Evolutionary conservation across 148 eudicot genomes (phyloP).

Genomic region (Fagopyrum homotropicum): DNA sequence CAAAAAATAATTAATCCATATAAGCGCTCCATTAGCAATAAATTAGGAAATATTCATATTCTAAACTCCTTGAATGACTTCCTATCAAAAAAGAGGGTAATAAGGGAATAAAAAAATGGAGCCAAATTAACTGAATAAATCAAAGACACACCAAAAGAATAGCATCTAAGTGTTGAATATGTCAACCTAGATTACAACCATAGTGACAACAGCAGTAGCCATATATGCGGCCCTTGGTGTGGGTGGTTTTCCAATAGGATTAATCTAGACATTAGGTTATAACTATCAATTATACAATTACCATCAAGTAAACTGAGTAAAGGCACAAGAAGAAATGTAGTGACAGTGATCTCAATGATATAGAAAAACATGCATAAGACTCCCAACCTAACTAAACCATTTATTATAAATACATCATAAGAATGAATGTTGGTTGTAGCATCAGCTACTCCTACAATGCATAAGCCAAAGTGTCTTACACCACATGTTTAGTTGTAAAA

Average conservation of each 20-base stretch:
- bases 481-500: not conserved
- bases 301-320: not conserved
- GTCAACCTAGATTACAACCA: slow-evolving; percentile 95
- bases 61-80: slow-evolving; percentile 38
- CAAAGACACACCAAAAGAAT: not conserved
- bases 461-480: slow-evolving; percentile 16
- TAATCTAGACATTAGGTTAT: slow-evolving; percentile 38
- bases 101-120: not conserved
- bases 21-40: no score
- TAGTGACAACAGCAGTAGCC: slow-evolving; percentile 96
- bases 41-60: no score
- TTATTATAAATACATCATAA: slow-evolving; percentile 84
- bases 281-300: not conserved
- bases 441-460: slow-evolving; percentile 76
- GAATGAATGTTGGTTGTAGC: slow-evolving; percentile 97
- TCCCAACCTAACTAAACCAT: slow-evolving; percentile 73
- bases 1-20: no score
- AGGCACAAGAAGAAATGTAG: not conserved
- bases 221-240: slow-evolving; percentile 99
- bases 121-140: not conserved
- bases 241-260: slow-evolving; percentile 96
- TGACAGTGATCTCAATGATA: not conserved
- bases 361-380: not conserved
- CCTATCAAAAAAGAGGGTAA: slow-evolving; percentile 30
- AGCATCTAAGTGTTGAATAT: not conserved